Conservation (phyloP, 768 basidiomycete genomes). For the Thelephora ganbajun region DNA sequence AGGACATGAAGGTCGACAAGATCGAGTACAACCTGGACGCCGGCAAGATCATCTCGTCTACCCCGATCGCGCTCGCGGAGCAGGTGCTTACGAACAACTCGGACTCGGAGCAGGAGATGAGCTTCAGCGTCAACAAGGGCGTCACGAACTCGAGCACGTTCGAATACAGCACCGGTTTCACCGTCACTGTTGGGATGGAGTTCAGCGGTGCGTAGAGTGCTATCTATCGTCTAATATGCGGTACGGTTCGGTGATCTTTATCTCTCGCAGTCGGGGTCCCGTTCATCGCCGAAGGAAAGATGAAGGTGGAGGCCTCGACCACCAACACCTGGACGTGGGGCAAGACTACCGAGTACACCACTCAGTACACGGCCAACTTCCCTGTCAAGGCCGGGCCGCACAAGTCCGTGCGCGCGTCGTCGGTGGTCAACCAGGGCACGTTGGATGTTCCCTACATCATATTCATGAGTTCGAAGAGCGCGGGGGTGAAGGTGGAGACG, state of each 20-base stretch:
- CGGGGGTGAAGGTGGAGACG: too few species aligned
- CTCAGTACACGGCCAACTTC: not conserved
- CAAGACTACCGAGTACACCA: not conserved
- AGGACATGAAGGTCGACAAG: slow-evolving; percentile 2
- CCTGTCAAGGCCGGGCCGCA: slow-evolving; percentile 1
- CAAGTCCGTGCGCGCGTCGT: not conserved
- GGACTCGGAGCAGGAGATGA: slow-evolving; percentile 1
- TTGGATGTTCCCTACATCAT: slow-evolving; percentile 3
- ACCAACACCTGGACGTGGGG: not conserved
- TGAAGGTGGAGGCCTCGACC: not conserved
- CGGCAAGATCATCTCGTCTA: not conserved
- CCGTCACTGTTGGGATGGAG: not conserved
- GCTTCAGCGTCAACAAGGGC: too few species aligned
- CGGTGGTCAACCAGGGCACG: not conserved
- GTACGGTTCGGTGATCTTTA: not conserved
- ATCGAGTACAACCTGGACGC: slow-evolving; percentile 1
- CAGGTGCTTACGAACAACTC: slow-evolving; percentile 1
- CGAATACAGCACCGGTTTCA: not conserved
- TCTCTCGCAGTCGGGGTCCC: not conserved
- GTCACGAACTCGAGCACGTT: not conserved
- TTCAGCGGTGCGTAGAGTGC: not conserved
- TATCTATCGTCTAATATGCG: not conserved
- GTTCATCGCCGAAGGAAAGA: not conserved
- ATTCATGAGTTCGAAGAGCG: not conserved
- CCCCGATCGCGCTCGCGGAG: too few species aligned